Evolutionary conservation across 2,329 filamentous ascomycete genomes (phyloP), one percentile per base, ranked within the genome.

Genomic region (Cadophora sp.): DNA sequence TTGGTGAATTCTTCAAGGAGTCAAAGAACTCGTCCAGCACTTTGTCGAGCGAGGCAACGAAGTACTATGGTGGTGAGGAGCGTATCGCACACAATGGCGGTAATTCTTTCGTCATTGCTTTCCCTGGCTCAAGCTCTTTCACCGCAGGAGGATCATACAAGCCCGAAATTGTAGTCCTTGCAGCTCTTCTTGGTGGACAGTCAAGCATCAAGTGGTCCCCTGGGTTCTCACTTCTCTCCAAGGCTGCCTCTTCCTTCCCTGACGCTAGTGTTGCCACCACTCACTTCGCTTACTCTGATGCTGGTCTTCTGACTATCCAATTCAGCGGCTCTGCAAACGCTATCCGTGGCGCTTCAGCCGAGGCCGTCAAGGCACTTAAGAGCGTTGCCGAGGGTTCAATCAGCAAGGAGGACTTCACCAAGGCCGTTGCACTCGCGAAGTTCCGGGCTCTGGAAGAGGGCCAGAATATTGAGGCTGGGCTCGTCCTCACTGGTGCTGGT

Each of bases 51-150:
- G 81, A 88, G 73, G 85, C 91, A 72, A 87, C 89, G 79, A 96
- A 94, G 83, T 99, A 98, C 89, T 92, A 89, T 78, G 96, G 96
- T 80, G 97, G 96, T 79, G 94, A 99, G 86, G 93, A 97, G 85
- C 93, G 96, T 76, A 92, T 92, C 74, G 86, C 92, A 72, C 92
- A 93, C 81, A 85, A 85, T 69, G 84, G 85, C 73, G 91, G 92
- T 74, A 97, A 97, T 83, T 87, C 94, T 53, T 80, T 97, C 75
- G 92, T 97, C 74, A 89, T 99, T 78, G 96, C 89, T 71, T 98
- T 99, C 91, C 92, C 94, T 67, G 94, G 95, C 69, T 94, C 93
- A 71, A 92, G 93, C 82, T 89, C 91, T 46, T 87, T 87, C 77
- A 90, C 88, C 48, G 80, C 84, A 60, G 86, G 86, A 75, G 85